Conservation (phyloP, 441 rosid genomes). For the Sinapis alba region DNA sequence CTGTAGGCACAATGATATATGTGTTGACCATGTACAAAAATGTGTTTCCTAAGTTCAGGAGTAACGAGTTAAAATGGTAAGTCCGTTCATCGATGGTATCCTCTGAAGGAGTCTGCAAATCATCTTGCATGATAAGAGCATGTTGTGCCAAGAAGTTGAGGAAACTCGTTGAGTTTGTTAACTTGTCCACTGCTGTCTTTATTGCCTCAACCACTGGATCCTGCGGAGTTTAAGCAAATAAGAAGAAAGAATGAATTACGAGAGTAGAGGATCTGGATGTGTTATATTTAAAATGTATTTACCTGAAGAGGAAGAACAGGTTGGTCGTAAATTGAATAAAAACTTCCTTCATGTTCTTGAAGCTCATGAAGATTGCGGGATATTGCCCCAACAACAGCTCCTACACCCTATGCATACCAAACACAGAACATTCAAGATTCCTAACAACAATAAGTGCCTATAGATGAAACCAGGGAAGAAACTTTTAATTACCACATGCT, state of each 20-base stretch:
- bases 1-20: conserved; percentile 95
- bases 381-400: conserved; percentile 97
- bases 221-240: conserved; percentile 19
- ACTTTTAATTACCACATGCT: conserved; percentile 82
- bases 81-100: conserved; percentile 64
- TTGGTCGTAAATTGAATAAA: conserved; percentile 89
- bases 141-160: conserved; percentile 94
- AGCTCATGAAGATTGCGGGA: conserved; percentile 99
- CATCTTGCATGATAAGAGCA: conserved; percentile 98
- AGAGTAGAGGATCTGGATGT: background rate
- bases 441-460: conserved; percentile 18
- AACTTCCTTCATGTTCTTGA: conserved; percentile 97
- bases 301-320: conserved; percentile 85
- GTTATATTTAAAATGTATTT: background rate
- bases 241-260: background rate
- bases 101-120: conserved; percentile 76
- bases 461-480: conserved; percentile 6
- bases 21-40: conserved; percentile 99
- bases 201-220: conserved; percentile 88
- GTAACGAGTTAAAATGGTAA: conserved; percentile 83
- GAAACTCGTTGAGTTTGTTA: conserved; percentile 82
- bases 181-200: conserved; percentile 85
- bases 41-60: conserved; percentile 83
- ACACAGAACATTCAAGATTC: conserved; percentile 32
- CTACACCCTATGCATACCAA: conserved; percentile 69